A percentile compares a stretch with the other conserved stretches of the same genome.
phyloP scores from a whole-genome alignment of 2,329 filamentous ascomycete species.

The Pestalotiopsis sp. region DNA sequence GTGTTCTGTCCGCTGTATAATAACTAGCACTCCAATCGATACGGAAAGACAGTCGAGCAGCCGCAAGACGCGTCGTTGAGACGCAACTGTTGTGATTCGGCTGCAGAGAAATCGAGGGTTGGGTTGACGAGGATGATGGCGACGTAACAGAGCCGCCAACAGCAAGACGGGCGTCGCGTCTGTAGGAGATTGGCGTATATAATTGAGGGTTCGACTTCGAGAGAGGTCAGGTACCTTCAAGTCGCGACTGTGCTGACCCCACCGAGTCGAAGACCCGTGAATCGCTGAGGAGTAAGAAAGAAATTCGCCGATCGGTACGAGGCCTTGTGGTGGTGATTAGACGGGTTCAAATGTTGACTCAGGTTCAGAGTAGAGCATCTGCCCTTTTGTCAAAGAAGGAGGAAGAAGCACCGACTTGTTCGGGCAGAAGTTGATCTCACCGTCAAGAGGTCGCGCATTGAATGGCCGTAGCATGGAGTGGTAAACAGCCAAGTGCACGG shows the following conservation, averaged over 20 bases:
- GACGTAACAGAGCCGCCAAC: background rate
- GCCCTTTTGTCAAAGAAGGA: background rate
- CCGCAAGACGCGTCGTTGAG: no score
- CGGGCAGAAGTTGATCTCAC: background rate
- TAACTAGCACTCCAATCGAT: no score
- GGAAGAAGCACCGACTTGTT: background rate
- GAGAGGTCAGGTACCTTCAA: background rate
- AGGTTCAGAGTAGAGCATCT: background rate
- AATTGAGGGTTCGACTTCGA: background rate
- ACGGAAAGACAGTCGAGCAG: no score
- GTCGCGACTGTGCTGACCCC: background rate
- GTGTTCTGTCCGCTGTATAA: no score
- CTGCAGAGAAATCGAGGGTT: background rate
- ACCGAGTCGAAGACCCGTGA: background rate
- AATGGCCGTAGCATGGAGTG: background rate
- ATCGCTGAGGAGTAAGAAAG: background rate
- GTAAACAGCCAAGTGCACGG: conserved; percentile 1
- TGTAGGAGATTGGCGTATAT: background rate
- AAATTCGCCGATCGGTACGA: background rate
- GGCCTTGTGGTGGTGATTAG: background rate
- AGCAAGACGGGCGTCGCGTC: background rate
- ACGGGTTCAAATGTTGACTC: background rate
- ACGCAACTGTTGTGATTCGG: background rate
- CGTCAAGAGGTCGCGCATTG: background rate
- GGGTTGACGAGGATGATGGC: background rate